Evolutionary conservation across 2,329 filamentous ascomycete species (phyloP).

Genomic region (Phialophora chinensis): DNA sequence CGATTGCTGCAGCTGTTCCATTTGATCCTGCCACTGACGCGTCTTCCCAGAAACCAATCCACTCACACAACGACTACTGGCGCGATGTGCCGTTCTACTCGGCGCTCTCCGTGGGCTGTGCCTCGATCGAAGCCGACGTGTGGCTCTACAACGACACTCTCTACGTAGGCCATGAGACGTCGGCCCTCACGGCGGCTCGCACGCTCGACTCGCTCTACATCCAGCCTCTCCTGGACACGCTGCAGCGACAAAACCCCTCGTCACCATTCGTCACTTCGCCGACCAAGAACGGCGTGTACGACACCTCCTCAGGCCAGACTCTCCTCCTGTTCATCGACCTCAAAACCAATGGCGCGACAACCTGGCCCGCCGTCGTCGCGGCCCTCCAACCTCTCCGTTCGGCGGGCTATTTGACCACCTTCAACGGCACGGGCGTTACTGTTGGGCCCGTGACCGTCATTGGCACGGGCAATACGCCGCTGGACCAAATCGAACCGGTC

Average conservation of each 20-base stretch:
- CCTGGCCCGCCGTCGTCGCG: slow-evolving; percentile 62
- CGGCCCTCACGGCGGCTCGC: slow-evolving; percentile 45
- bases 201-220: slow-evolving; percentile 51
- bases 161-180: slow-evolving; percentile 50
- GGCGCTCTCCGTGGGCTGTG: slow-evolving; percentile 50
- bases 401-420: slow-evolving; percentile 60
- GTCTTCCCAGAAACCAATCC: slow-evolving; percentile 39
- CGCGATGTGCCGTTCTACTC: slow-evolving; percentile 48
- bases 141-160: slow-evolving; percentile 51
- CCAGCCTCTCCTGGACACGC: slow-evolving; percentile 61
- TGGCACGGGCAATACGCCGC: slow-evolving; percentile 64
- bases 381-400: slow-evolving; percentile 64
- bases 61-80: slow-evolving; percentile 55
- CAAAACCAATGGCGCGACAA: slow-evolving; percentile 63
- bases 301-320: slow-evolving; percentile 61
- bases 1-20: neutral
- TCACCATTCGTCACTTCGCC: slow-evolving; percentile 58
- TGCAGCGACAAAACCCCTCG: slow-evolving; percentile 62
- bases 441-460: slow-evolving; percentile 64
- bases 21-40: neutral
- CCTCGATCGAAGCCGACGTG: slow-evolving; percentile 55
- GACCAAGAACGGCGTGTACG: slow-evolving; percentile 66
- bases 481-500: slow-evolving; percentile 54
- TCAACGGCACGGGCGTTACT: slow-evolving; percentile 55
- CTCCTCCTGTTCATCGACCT: slow-evolving; percentile 70